Conservation (phyloP, 371 early-diverging fungal genomes). For the Rhizopus delemar region DNA sequence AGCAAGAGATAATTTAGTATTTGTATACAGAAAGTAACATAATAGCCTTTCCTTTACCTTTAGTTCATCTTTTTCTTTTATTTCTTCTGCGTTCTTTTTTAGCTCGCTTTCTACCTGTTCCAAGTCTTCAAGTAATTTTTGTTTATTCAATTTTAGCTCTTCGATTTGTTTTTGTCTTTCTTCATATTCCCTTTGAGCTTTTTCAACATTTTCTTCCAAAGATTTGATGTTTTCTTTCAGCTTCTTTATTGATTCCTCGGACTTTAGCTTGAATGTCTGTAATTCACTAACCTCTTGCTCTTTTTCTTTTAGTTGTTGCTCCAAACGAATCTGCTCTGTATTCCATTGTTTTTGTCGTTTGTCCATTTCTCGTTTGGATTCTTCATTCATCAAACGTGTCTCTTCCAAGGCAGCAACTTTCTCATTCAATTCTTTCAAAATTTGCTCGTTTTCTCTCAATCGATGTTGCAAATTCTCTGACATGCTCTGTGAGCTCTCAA, state of each 20-base stretch:
- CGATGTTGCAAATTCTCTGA: conserved; percentile 61
- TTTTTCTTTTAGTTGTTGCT: conserved; percentile 22
- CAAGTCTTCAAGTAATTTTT: conserved; percentile 31
- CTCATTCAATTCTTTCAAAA: conserved; percentile 55
- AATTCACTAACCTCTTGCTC: conserved; percentile 4
- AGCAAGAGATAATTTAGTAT: neutral
- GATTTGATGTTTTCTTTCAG: conserved; percentile 33
- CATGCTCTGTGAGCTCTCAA: conserved; percentile 66
- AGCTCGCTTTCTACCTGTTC: conserved; percentile 26
- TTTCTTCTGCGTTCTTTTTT: conserved; percentile 20
- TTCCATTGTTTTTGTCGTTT: conserved; percentile 35
- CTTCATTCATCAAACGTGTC: conserved; percentile 27
- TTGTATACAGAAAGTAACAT: neutral
- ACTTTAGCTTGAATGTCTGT: conserved; percentile 1
- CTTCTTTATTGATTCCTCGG: neutral
- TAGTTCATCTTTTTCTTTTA: conserved; percentile 13
- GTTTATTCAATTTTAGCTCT: conserved; percentile 34
- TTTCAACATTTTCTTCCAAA: conserved; percentile 24
- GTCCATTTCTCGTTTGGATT: conserved; percentile 29
- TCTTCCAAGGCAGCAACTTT: conserved; percentile 56
- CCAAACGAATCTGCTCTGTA: conserved; percentile 29
- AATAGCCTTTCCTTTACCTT: conserved; percentile 3
- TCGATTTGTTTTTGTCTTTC: conserved; percentile 30
- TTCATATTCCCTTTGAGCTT: conserved; percentile 32
- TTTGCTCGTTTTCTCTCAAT: conserved; percentile 51